Evolutionary conservation across 768 basidiomycete species (phyloP), one percentile per base, ranked within the genome.

Genomic region (Cantharellus anzutake): DNA sequence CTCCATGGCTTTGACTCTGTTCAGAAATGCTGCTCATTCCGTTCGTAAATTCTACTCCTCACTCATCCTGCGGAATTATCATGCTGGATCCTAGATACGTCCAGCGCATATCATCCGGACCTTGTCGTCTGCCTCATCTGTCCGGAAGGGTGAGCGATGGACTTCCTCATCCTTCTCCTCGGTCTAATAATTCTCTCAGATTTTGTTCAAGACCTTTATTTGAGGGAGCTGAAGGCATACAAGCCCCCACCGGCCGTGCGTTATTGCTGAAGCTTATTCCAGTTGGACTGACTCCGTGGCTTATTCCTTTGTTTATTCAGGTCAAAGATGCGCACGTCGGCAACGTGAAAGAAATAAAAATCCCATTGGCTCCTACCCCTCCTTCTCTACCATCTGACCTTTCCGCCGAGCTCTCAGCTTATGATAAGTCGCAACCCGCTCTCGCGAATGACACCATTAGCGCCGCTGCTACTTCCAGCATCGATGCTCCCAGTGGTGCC

Each of bases 291-390:
- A 51, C 62, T 4, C 51, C 20, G 42, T 51, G 51, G 53, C 58
- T 14, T 57, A 7, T 34, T 38, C 29, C 50, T 37, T 5, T 37
- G 14, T n/a, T 41, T 42, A 40, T 29, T 57, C 66, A 98, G 93
- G 80, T 84, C 63, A 82, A 87, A 71, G 87, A 96, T 70, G 91
- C 91, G 58, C 88, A 91, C 70, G 81, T 90, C 66, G 88, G 87
- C 60, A 74, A 71, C 60, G 92, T 98, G 62, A 96, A 94, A 73
- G 68, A 78, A 57, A 94, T 84, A 78, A 69, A 80, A 40, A 70
- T 81, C 35, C 94, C 94, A 0, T 70, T 82, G 14, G 68, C 80
- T 35, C 96, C 94, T 57, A 75, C 80, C 60, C 71, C 81, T 2
- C 93, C 94, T 5, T 69, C 77, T 11, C 75, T 96, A 55, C 89